Base-by-base conservation (phyloP, 78 protist species). In the Pigoraptor vietnamica region DNA sequence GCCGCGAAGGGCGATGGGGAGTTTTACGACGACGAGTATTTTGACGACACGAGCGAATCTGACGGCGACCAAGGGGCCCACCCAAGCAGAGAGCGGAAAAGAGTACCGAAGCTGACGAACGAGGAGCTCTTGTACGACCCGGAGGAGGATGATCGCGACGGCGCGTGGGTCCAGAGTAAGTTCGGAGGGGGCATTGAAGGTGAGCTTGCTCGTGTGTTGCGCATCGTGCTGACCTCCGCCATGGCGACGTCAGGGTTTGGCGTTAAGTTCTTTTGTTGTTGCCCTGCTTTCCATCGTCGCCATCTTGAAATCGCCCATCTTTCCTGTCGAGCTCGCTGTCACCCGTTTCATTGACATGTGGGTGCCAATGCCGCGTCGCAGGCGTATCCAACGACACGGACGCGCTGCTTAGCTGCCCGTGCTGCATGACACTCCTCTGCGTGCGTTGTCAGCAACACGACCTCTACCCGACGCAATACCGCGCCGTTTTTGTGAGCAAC, bases 371-470 rank as follows among this genome's bases (percentile, higher is more conserved):
- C n/a, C n/a, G n/a, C n/a, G n/a, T n/a, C n/a, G 21, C 9, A 37
- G 56, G 92, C 89, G n/a, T 24, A 2, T 79, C 35, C 39, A 79
- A 1, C 36, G 89, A 91, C 29, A 87, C 83, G n/a, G 90, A 92
- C 37, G 90, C 83, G 40, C 25, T 55, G 37, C 88, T 92, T 23
- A 34, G 34, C n/a, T 92, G 93, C 39, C 93, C 93, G n/a, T 37
- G 23, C 1, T 92, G 93, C 40, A 33, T 84, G 89, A 92, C 90
- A 19, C 32, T 14, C 2, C 38, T 92, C 23, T 92, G 93, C 83
- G 0, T 92, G 36, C 89, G 86, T 33, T 87, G 93, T 32, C 93
- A 92, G 40, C 39, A 39, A 90, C 93, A 92, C 89, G 90, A 84
- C 21, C 23, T 1, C 24, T 92, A 39, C 90, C 2, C 0, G 0